Conservation (phyloP, 805 yeast genomes). For the Ogataea trehalophila region DNA sequence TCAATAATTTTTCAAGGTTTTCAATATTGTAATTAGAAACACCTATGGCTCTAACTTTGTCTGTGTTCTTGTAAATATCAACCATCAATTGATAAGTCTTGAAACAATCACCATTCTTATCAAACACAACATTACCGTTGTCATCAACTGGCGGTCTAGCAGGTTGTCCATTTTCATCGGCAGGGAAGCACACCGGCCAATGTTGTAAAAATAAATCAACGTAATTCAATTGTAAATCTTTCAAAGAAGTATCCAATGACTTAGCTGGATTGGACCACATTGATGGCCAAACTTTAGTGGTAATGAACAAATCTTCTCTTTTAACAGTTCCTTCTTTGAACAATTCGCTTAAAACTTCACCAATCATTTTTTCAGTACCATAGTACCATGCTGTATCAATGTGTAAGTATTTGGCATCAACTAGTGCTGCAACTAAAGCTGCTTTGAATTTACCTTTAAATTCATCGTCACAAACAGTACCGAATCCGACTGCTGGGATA, state of each 20-base stretch:
- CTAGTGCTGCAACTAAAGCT: slow-evolving; percentile 22
- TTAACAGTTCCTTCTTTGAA: slow-evolving; percentile 41
- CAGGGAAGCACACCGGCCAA: slow-evolving; percentile 43
- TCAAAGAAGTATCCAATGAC: slow-evolving; percentile 38
- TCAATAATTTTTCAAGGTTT: slow-evolving; percentile 36
- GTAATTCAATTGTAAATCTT: slow-evolving; percentile 39
- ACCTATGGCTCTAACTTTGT: slow-evolving; percentile 49
- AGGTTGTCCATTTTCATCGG: slow-evolving; percentile 38
- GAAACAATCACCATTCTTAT: slow-evolving; percentile 81
- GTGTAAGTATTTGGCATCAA: slow-evolving; percentile 43
- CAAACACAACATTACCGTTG: slow-evolving; percentile 48
- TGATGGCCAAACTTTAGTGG: slow-evolving; percentile 67
- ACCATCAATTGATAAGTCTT: slow-evolving; percentile 68
- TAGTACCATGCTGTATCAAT: slow-evolving; percentile 51
- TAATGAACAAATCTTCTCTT: slow-evolving; percentile 57
- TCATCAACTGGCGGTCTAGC: slow-evolving; percentile 31
- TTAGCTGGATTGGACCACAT: slow-evolving; percentile 36
- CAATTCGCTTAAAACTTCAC: slow-evolving; percentile 43
- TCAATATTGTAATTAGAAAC: slow-evolving; percentile 48
- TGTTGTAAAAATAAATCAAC: slow-evolving; percentile 45
- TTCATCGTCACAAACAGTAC: slow-evolving; percentile 40
- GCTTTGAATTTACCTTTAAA: slow-evolving; percentile 10
- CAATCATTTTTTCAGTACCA: slow-evolving; percentile 39
- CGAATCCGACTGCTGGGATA: slow-evolving; percentile 69
- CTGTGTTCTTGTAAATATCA: slow-evolving; percentile 57